Evolutionary conservation across 306 rosid species (phyloP).

Genomic region (Fragaria iinumae): DNA sequence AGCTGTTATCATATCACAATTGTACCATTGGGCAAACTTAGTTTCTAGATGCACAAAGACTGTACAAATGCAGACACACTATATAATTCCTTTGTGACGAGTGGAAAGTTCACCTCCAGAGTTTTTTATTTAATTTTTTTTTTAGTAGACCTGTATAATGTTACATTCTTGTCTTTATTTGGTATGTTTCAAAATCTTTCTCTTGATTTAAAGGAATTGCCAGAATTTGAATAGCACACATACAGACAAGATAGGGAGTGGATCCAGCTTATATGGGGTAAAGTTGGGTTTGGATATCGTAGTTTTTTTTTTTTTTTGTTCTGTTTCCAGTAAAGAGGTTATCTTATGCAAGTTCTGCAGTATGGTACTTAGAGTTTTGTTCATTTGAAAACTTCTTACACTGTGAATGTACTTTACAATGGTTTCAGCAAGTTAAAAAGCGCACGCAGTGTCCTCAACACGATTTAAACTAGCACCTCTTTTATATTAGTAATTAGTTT

Average conservation of each 20-base stretch:
- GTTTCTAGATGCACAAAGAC: not conserved
- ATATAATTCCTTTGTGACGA: not conserved
- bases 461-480: not conserved
- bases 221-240: not conserved
- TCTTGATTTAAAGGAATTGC: not conserved
- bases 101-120: not conserved
- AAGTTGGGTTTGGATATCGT: not conserved
- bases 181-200: not conserved
- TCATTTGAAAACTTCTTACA: not conserved
- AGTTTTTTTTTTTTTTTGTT: not conserved
- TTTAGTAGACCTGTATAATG: not conserved
- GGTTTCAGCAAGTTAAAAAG: not conserved
- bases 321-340: not conserved
- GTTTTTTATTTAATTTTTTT: not conserved
- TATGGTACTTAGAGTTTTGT: not conserved
- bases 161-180: not conserved
- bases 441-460: not conserved
- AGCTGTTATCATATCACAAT: constrained; percentile 17
- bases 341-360: not conserved
- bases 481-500: not conserved
- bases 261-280: not conserved
- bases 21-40: not conserved
- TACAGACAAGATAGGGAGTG: not conserved
- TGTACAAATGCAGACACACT: not conserved
- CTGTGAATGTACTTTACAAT: not conserved